A percentile compares a stretch with the other conserved stretches of the same genome.
phyloP scores from a whole-genome alignment of 2,329 filamentous ascomycete species.

The Trichoderma sp. region DNA sequence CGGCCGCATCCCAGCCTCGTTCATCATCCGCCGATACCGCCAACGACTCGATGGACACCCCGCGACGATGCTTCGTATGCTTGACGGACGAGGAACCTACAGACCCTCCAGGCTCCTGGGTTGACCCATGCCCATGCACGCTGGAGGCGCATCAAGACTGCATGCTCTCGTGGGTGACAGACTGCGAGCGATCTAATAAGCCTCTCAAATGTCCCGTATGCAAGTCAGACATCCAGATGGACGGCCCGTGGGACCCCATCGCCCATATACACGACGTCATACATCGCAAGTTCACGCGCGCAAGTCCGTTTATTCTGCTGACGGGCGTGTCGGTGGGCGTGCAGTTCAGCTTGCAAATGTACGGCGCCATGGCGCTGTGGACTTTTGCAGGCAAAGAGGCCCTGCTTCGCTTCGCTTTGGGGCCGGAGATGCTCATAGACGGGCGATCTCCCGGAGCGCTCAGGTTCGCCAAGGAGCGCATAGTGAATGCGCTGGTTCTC shows the following conservation, averaged over 20 bases:
- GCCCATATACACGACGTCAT: conserved; percentile 68
- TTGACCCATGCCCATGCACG: conserved; percentile 87
- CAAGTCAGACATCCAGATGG: conserved; percentile 77
- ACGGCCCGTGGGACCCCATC: conserved; percentile 73
- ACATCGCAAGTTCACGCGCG: conserved; percentile 57
- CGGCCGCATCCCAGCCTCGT: background rate
- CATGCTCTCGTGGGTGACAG: conserved; percentile 90
- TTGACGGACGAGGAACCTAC: conserved; percentile 59
- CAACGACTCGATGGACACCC: conserved; percentile 35
- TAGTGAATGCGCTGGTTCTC: conserved; percentile 44
- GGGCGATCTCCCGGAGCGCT: conserved; percentile 35
- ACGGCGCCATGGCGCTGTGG: conserved; percentile 55
- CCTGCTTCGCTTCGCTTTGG: conserved; percentile 48
- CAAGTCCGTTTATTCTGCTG: conserved; percentile 66
- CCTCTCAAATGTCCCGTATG: conserved; percentile 86
- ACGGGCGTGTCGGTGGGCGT: conserved; percentile 58
- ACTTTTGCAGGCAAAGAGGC: conserved; percentile 57
- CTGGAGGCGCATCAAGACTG: conserved; percentile 89
- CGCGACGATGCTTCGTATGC: conserved; percentile 65
- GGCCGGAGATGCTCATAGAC: conserved; percentile 39
- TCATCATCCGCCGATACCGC: conserved; percentile 29
- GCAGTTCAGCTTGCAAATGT: conserved; percentile 56
- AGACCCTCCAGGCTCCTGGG: conserved; percentile 64
- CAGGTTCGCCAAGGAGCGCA: conserved; percentile 37
- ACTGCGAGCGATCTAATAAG: conserved; percentile 70